Conservation (phyloP, 2,329 filamentous ascomycete species). For the Cercospora canescens region DNA sequence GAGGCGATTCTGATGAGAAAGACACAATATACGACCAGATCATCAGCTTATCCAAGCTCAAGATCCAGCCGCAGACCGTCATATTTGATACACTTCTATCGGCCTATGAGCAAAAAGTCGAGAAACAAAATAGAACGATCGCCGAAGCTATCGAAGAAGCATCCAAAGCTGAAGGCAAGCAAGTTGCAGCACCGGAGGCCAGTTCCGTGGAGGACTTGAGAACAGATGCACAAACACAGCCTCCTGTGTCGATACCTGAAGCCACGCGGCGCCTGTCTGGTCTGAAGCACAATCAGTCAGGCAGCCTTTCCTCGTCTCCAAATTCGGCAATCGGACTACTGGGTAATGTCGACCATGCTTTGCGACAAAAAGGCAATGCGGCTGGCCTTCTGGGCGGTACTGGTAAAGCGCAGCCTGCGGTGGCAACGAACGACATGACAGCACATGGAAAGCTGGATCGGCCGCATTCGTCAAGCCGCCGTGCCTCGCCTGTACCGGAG, state of each 20-base stretch:
- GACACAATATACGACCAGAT: constrained; percentile 62
- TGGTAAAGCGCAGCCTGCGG: constrained; percentile 64
- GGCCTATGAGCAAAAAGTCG: constrained; percentile 43
- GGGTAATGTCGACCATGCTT: constrained; percentile 36
- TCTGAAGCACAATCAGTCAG: constrained; percentile 27
- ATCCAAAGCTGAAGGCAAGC: constrained; percentile 17
- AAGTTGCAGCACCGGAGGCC: background rate
- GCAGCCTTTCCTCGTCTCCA: constrained; percentile 38
- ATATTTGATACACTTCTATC: constrained; percentile 80
- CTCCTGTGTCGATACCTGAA: constrained; percentile 7
- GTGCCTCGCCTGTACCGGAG: constrained; percentile 32
- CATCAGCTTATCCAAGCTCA: constrained; percentile 71
- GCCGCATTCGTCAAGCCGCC: constrained; percentile 36
- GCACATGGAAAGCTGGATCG: constrained; percentile 65
- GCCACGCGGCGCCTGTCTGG: constrained; percentile 18
- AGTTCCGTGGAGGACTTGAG: constrained; percentile 8
- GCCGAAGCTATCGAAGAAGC: constrained; percentile 89
- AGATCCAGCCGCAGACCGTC: constrained; percentile 81
- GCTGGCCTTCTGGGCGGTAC: constrained; percentile 61
- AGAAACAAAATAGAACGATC: constrained; percentile 60
- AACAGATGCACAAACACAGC: background rate
- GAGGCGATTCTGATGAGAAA: constrained; percentile 50
- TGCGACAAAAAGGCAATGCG: constrained; percentile 55
- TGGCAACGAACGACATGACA: constrained; percentile 62
- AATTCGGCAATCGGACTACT: constrained; percentile 34